Evolutionary conservation across 305 asterid genomes (phyloP).

Genomic region (Salvia sclarea): DNA sequence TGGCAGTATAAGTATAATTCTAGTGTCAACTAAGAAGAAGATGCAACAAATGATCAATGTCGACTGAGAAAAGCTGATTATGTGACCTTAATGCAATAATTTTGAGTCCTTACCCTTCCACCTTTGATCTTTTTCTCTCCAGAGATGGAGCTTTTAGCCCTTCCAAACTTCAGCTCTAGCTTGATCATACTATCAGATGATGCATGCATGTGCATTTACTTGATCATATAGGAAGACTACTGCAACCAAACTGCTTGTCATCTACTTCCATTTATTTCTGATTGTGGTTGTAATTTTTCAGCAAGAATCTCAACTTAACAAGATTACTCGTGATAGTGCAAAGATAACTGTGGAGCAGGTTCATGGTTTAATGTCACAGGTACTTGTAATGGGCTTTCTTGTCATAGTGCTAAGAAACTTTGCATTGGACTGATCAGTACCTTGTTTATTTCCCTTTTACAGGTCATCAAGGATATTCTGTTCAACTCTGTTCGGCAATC

Average conservation of each 20-base stretch:
- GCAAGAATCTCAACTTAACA: constrained; percentile 85
- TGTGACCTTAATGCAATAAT: background rate
- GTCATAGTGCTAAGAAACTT: background rate
- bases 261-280: background rate
- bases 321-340: constrained; percentile 86
- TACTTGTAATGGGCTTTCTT: constrained; percentile 22
- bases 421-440: background rate
- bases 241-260: background rate
- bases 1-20: background rate
- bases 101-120: background rate
- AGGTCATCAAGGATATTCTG: constrained; percentile 92
- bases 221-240: background rate
- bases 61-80: no score
- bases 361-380: constrained; percentile 98
- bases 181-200: background rate
- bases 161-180: background rate
- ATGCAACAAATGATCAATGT: background rate
- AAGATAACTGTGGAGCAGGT: constrained; percentile 95
- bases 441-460: constrained; percentile 4
- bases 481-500: constrained; percentile 80
- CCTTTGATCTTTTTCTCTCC: background rate
- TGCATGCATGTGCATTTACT: constrained; percentile 5
- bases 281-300: constrained; percentile 36
- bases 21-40: background rate
- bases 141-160: background rate